phyloP scores from a whole-genome alignment of 2,329 filamentous ascomycete genomes.

The Didymellaceae sp. region DNA sequence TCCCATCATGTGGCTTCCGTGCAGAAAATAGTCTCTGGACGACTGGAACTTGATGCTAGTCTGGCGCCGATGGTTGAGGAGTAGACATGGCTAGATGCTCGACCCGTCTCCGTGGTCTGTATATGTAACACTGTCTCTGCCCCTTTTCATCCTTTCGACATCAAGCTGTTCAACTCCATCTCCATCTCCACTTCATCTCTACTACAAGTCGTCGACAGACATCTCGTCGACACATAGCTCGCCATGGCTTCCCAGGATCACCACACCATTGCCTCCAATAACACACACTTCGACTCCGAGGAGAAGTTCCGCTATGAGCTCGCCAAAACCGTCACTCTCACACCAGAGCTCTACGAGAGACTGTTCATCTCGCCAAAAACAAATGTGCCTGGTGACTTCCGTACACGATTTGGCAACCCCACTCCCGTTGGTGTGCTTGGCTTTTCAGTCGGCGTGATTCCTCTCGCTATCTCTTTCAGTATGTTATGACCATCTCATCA shows the following conservation, averaged over 20 bases:
- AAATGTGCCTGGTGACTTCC: constrained; percentile 11
- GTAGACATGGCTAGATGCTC: constrained; percentile 7
- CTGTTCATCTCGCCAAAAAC: constrained; percentile 24
- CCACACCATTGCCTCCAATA: constrained; percentile 6
- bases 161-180: background rate
- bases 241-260: constrained; percentile 17
- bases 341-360: constrained; percentile 25
- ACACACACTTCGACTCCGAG: constrained; percentile 21
- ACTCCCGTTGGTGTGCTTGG: constrained; percentile 25
- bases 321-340: constrained; percentile 21
- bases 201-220: background rate
- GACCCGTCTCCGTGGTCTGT: background rate
- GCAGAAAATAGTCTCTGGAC: constrained; percentile 1
- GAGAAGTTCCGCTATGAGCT: constrained; percentile 25
- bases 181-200: background rate
- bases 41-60: constrained; percentile 1
- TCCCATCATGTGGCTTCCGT: constrained; percentile 4
- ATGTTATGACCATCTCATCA: background rate
- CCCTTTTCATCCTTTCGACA: background rate
- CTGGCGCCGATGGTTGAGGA: constrained; percentile 7
- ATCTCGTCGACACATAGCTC: background rate
- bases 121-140: constrained; percentile 1
- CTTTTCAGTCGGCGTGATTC: constrained; percentile 21
- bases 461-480: constrained; percentile 23
- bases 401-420: constrained; percentile 19